Evolutionary conservation across 1,284 basidiomycete species (phyloP).

Genomic region (Boletus calvinii): DNA sequence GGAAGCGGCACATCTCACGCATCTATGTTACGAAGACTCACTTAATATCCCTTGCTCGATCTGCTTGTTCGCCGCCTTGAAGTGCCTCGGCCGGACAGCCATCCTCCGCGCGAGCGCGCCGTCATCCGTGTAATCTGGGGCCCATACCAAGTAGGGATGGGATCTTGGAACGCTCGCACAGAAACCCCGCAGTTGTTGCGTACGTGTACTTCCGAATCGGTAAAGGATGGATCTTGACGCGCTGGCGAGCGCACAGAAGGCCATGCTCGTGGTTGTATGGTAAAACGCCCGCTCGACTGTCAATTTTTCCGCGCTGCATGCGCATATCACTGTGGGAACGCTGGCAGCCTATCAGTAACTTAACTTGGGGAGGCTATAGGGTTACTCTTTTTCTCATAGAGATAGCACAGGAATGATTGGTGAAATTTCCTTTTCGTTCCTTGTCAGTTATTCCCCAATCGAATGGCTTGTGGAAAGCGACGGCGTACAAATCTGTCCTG

Average conservation of each 20-base stretch:
- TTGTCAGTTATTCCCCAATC: not conserved
- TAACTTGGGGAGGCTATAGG: too few relatives aligned
- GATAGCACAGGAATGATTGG: not conserved
- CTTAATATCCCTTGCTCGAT: slow-evolving; percentile 40
- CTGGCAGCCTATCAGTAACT: not conserved
- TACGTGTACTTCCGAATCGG: not conserved
- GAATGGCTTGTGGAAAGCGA: not conserved
- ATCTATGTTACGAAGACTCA: slow-evolving; percentile 1
- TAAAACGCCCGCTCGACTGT: not conserved
- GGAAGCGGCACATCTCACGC: slow-evolving; percentile 6
- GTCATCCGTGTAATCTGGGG: slow-evolving; percentile 51
- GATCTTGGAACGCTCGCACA: slow-evolving; percentile 8
- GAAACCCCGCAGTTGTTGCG: slow-evolving; percentile 18
- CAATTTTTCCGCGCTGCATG: not conserved
- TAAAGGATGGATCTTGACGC: not conserved
- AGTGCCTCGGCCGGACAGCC: slow-evolving; percentile 46
- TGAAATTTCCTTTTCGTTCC: not conserved
- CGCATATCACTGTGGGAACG: slow-evolving; percentile 2
- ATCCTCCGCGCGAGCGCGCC: slow-evolving; percentile 48
- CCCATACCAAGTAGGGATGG: slow-evolving; percentile 50
- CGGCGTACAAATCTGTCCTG: not conserved
- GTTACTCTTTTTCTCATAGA: too few relatives aligned
- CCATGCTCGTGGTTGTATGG: slow-evolving; percentile 6
- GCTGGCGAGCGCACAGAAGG: not conserved
- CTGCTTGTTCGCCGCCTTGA: slow-evolving; percentile 41